phyloP scores from a whole-genome alignment of 2,329 filamentous ascomycete genomes.

The Didymellaceae sp. region DNA sequence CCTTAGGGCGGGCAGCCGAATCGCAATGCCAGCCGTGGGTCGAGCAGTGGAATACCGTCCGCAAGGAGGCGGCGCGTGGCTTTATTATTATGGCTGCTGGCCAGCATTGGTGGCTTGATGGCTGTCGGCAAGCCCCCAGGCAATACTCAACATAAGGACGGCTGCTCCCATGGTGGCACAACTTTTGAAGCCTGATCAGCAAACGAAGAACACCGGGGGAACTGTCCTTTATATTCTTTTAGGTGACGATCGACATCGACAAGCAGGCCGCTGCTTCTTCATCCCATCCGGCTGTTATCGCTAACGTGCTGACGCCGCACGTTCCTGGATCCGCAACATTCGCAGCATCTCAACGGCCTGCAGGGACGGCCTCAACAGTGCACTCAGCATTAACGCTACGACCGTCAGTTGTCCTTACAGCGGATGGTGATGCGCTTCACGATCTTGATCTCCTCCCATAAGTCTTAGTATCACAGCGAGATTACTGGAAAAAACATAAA shows the following conservation, averaged over 20 bases:
- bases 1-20: slow-evolving; percentile 8
- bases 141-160: slow-evolving; percentile 38
- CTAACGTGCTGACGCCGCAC: slow-evolving; percentile 17
- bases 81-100: slow-evolving; percentile 32
- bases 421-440: slow-evolving; percentile 32
- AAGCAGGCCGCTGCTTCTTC: slow-evolving; percentile 13
- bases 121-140: slow-evolving; percentile 30
- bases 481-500: slow-evolving; percentile 17
- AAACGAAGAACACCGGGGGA: slow-evolving; percentile 23
- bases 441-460: slow-evolving; percentile 16
- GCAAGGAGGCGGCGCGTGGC: slow-evolving; percentile 32
- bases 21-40: slow-evolving; percentile 28
- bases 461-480: slow-evolving; percentile 26
- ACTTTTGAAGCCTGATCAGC: slow-evolving; percentile 23
- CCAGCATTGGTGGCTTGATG: slow-evolving; percentile 34
- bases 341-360: slow-evolving; percentile 9
- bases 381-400: background rate
- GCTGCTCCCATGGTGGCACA: slow-evolving; percentile 29
- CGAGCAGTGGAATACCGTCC: slow-evolving; percentile 25
- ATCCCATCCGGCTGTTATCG: slow-evolving; percentile 29
- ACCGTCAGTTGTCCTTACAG: background rate
- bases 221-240: slow-evolving; percentile 18
- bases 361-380: slow-evolving; percentile 12
- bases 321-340: slow-evolving; percentile 24
- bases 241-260: slow-evolving; percentile 34